Base-by-base conservation (phyloP, 192 early-diverging fungal genomes). In the Bifiguratus adelaidae region DNA sequence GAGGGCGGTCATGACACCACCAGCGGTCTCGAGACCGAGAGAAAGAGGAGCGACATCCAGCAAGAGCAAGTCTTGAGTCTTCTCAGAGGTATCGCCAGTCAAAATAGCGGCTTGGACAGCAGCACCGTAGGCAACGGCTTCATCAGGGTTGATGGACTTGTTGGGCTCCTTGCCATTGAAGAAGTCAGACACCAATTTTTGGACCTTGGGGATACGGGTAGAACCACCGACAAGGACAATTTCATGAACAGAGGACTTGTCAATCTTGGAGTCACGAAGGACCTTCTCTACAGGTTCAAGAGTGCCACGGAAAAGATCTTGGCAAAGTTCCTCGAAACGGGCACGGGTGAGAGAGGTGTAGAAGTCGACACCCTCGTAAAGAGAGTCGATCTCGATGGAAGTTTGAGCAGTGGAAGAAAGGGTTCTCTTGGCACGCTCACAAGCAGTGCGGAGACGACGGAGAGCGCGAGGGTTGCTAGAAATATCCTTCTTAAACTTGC, bases 101-200 rank as follows among this genome's bases (percentile, higher is more conserved):
- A 95, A 75, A 54, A 95, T 95, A 43, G 88, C 89, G 52, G 88
- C 92, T 78, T 93, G 92, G 64, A 93, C 90, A 57, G 90, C 89
- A 44, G 92, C 92, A 69, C 92, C 92, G 67, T 92, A 93, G 54
- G 92, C 92, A 46, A 93, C 92, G 33, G 90, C 90, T 73, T 95
- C 90, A 68, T 95, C 92, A 58, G 90, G 92, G 83, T 95, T 93
- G 71, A 94, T 90, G 48, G 85, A 88, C 81, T 90, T 92, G 83
- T 92, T 89, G 67, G 87, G 91, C 77, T 97, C 89, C 82, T 97
- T 97, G 60, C 92, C 92, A 82, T 85, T 89, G 73, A 97, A 97
- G 82, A 82, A 95, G 79, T 95, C 91, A 29, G 88, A 85, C 61
- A 97, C 83, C 68, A 97, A 83, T 80, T 94, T 90, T 74, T 94